Percentiles rank a stretch among this genome's conserved stretches.
phyloP scores from a whole-genome alignment of 2,329 filamentous ascomycete genomes.

The Diaporthe vaccinii region DNA sequence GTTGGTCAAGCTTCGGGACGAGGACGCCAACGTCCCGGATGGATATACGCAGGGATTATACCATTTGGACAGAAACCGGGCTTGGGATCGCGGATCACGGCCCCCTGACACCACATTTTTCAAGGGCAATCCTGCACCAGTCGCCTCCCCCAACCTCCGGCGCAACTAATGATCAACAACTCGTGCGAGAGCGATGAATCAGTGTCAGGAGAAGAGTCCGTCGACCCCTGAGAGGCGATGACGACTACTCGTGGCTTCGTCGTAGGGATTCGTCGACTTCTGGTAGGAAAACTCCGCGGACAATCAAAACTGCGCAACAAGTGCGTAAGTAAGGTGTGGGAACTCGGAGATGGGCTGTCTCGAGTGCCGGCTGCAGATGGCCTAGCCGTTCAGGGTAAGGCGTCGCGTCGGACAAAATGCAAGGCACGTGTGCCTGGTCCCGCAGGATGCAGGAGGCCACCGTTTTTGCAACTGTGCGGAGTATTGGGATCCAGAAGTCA shows the following conservation, averaged over 20 bases:
- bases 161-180: conserved; percentile 22
- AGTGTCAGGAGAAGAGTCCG: neutral
- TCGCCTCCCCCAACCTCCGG: conserved; percentile 24
- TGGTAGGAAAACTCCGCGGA: conserved; percentile 25
- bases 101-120: conserved; percentile 7
- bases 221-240: neutral
- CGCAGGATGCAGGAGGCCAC: conserved; percentile 34
- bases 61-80: conserved; percentile 21
- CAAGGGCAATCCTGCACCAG: conserved; percentile 14
- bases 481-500: conserved; percentile 30
- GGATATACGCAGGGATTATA: conserved; percentile 24
- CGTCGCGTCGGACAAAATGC: conserved; percentile 37
- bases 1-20: conserved; percentile 32
- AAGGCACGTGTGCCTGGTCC: conserved; percentile 37
- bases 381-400: conserved; percentile 26
- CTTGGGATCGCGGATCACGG: conserved; percentile 8
- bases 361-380: conserved; percentile 32
- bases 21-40: conserved; percentile 30
- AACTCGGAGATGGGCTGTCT: conserved; percentile 22
- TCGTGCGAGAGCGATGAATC: conserved; percentile 14
- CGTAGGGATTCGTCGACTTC: conserved; percentile 9
- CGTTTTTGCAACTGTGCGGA: conserved; percentile 26
- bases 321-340: conserved; percentile 13
- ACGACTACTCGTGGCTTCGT: conserved; percentile 9
- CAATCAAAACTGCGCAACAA: conserved; percentile 27